Percentiles rank a stretch among this genome's conserved stretches.
These are phyloP conservation scores for Colletotrichum tofieldiae DNA, from an alignment of 2,329 filamentous ascomycete species.

Conservation along the genomic window DNA sequence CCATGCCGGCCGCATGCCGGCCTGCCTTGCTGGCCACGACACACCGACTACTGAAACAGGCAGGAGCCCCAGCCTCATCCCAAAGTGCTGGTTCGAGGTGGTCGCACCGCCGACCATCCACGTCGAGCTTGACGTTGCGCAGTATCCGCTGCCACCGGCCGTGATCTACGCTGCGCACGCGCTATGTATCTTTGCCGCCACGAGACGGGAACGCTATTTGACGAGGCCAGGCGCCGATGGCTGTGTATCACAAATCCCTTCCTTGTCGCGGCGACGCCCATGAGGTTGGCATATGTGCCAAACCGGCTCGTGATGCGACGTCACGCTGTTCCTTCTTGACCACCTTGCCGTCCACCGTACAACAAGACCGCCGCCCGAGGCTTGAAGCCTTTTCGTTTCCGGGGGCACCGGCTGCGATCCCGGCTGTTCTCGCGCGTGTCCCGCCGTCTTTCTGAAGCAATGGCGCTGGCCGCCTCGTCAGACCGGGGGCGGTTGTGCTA, in stretches of 20 bases:
- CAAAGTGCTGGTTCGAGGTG: constrained; percentile 33
- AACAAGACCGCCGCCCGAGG: neutral
- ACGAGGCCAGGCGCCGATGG: constrained; percentile 6
- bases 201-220: constrained; percentile 5
- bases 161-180: constrained; percentile 27
- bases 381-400: constrained; percentile 7
- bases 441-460: constrained; percentile 9
- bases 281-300: constrained; percentile 25
- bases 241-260: constrained; percentile 6
- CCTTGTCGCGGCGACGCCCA: constrained; percentile 12
- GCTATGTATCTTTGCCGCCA: constrained; percentile 19
- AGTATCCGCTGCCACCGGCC: constrained; percentile 27
- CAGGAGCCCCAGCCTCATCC: constrained; percentile 26
- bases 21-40: constrained; percentile 3
- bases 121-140: constrained; percentile 22
- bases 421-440: neutral
- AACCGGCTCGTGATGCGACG: constrained; percentile 2
- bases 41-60: constrained; percentile 17
- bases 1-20: constrained; percentile 6
- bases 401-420: constrained; percentile 6
- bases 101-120: constrained; percentile 23
- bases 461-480: neutral
- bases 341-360: neutral
- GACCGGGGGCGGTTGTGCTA: constrained; percentile 3
- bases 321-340: neutral